Conservation (phyloP, 177 flowering plant species). For the Vitis hybrid region DNA sequence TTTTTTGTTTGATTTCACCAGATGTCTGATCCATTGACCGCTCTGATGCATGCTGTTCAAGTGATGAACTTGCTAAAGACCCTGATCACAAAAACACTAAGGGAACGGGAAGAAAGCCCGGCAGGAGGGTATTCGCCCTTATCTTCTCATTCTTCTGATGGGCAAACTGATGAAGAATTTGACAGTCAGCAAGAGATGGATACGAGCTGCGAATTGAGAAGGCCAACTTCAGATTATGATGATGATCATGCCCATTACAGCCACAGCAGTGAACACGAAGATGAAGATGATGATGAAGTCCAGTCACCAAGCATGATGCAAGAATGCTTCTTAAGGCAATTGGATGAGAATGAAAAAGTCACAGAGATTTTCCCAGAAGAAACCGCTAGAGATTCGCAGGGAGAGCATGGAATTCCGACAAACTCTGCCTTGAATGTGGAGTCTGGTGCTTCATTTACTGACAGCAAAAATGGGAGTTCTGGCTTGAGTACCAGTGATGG, state of each 20-base stretch:
- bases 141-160: conserved; percentile 58
- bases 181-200: conserved; percentile 67
- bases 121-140: conserved; percentile 64
- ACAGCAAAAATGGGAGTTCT: conserved; percentile 46
- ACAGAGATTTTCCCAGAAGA: conserved; percentile 18
- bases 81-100: conserved; percentile 61
- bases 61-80: conserved; percentile 97
- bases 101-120: conserved; percentile 67
- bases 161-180: conserved; percentile 47
- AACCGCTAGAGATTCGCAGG: conserved; percentile 14
- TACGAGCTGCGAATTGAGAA: conserved; percentile 55
- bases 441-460: conserved; percentile 39
- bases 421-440: conserved; percentile 32
- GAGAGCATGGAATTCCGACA: conserved; percentile 24
- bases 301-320: conserved; percentile 54
- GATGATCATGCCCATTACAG: conserved; percentile 31
- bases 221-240: conserved; percentile 44
- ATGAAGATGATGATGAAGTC: conserved; percentile 30
- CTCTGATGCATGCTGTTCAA: conserved; percentile 98
- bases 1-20: conserved; percentile 17
- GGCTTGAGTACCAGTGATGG: conserved; percentile 40
- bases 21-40: conserved; percentile 98
- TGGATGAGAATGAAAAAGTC: conserved; percentile 39
- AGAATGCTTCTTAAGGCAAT: conserved; percentile 63
- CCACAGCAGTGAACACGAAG: conserved; percentile 32